These are phyloP conservation scores for Aspergillus piperis DNA, from an alignment of 2,329 filamentous ascomycete genomes.

Conservation along the genomic window DNA sequence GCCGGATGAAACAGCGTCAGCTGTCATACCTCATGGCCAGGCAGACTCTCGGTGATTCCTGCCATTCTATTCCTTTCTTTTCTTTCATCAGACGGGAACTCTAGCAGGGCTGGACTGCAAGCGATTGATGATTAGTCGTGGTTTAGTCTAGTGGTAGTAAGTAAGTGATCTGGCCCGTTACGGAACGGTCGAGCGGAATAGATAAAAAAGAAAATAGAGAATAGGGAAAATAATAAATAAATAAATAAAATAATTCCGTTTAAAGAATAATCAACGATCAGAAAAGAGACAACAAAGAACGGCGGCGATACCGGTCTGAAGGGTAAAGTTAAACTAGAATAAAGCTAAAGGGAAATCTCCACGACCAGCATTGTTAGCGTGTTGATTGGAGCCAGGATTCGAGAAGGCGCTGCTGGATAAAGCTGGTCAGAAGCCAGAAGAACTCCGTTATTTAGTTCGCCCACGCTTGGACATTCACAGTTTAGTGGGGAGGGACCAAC, in stretches of 20 bases:
- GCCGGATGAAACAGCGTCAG: constrained; percentile 18
- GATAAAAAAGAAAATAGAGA: neutral
- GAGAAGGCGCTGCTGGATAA: neutral
- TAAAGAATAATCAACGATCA: too few relatives aligned
- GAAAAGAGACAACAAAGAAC: neutral
- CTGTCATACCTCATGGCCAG: neutral
- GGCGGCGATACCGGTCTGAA: neutral
- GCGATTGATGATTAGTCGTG: neutral
- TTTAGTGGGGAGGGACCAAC: neutral
- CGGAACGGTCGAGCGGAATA: too few relatives aligned
- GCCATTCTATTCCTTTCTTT: neutral
- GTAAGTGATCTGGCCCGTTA: too few relatives aligned
- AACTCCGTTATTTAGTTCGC: neutral
- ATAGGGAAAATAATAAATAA: neutral
- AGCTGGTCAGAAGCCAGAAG: neutral
- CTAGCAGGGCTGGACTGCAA: neutral
- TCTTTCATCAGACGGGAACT: neutral
- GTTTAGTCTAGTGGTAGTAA: too few relatives aligned
- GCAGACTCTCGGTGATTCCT: neutral
- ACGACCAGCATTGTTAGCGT: neutral
- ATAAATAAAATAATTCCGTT: neutral
- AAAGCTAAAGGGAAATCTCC: constrained; percentile 3
- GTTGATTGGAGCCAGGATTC: neutral
- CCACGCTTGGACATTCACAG: neutral
- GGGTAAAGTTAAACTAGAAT: constrained; percentile 4